Base-by-base conservation (phyloP, 1,284 basidiomycete genomes). In the Pyrrhoderma lamaoense region DNA sequence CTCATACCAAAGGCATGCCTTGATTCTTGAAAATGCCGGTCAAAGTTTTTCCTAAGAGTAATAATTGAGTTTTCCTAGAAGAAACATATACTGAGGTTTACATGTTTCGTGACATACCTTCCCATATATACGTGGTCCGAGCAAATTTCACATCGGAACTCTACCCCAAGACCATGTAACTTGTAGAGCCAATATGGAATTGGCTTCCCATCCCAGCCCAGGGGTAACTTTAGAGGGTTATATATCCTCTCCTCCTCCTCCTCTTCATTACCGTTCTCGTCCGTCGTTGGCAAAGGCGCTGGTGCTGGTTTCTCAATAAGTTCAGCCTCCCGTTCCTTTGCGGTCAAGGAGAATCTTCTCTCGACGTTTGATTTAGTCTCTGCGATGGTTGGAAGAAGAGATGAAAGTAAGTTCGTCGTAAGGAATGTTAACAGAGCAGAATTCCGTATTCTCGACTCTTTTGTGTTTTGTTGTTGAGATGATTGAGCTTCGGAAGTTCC, bases 161-260 rank as follows among this genome's bases (percentile, higher is more conserved):
- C 93, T 46, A 97, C 94, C 23, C 95, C 94, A 19, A 99, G 74
- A 1, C 96, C 96, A 67, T 99, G 96, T 49, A 99, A 71, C 69
- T 98, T 99, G 74, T 95, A 99, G 54, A 99, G 65, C 95, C 95
- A 99, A 66, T 93, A 98, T 14, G 96, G 95, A 61, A 99, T 99
- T 14, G 95, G 94, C 65, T 95, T 96, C 38, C 93, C 93, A 64
- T 98, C 94, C 94, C 94, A 98, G 1, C 95, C 95, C 2, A 99
- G 77, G 8, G 96, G 96, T 38, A 99, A 73, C 69, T 98, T 98
- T 50, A 99, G 79, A 37, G 96, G 96, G 64, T 99, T 99, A 70
- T 99, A 99, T 45, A 98, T 93, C 59, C 89, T 82, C 57, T 96
- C 92, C 58, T 94, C 93, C 58, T 94, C 93, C 40, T 93, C 91